Evolutionary conservation across 495 filamentous ascomycete species (phyloP), one percentile per base, ranked within the genome.

Genomic region (Hyaloscypha finlandica): DNA sequence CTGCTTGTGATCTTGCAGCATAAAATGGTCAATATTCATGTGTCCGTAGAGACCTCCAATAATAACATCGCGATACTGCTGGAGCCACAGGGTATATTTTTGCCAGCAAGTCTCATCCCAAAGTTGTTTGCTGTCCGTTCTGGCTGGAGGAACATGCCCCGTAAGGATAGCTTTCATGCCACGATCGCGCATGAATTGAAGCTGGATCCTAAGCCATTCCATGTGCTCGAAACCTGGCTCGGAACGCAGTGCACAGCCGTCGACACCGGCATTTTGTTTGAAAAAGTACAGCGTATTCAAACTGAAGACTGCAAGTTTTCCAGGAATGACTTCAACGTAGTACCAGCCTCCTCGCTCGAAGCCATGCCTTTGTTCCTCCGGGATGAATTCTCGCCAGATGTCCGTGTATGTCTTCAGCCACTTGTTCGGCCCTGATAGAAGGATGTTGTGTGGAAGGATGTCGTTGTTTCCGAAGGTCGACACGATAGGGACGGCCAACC

Each of bases 21-120:
- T 85, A 78, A 98, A 99, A 74, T 99, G 95, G 73, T 99, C 95
- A 67, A 97, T 90, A 74, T 99, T 99, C 94, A 99, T 98, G 74
- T 99, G 95, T 2, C 94, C 95, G 70, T 91, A 99, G 19, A 95
- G 64, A 19, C 87, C 86, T 8, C 85, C 85, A 42, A 93, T 84
- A 12, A 99, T 80, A 12, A 99, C 88, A 76, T 99, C 95, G 42
- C 96, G 90, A 72, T 93, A 99, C 71, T 93, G 91, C 71, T 87
- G 82, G 70, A 93, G 76, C 92, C 93, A 97, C 3, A 97, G 80
- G 0, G 94, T 90, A 77, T 97, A 99, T 74, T 97, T 97, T 76
- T 97, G 95, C 95, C 96, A 99, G 79, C 95, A 99, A 0, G 90
- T 92, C 71, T 87, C 84, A 67, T 97, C 93, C 95, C 95, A 99